A percentile compares a stretch with the other conserved stretches of the same genome.
phyloP scores from a whole-genome alignment of 352 stramenopile genomes.

The Pythium sp. region DNA sequence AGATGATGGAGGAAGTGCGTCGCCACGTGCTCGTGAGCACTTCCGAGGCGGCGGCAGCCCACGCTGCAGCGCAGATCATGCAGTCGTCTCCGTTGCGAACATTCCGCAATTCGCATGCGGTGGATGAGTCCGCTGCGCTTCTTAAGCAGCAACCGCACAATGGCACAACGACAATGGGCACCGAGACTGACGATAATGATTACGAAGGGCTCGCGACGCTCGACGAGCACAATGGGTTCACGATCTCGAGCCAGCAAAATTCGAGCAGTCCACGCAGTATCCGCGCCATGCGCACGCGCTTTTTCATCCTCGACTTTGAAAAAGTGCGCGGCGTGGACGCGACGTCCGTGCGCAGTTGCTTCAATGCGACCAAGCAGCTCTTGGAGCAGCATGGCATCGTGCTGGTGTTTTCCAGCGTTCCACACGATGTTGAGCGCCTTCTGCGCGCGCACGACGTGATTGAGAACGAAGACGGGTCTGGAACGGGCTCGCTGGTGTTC shows the following conservation, averaged over 20 bases:
- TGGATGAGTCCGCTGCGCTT: background rate
- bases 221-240: constrained; percentile 41
- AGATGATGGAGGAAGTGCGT: constrained; percentile 86
- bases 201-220: constrained; percentile 60
- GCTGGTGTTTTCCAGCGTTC: constrained; percentile 75
- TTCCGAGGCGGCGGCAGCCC: constrained; percentile 14
- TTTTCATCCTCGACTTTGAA: constrained; percentile 90
- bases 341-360: constrained; percentile 84
- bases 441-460: constrained; percentile 81
- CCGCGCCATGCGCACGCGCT: constrained; percentile 70
- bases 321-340: constrained; percentile 88
- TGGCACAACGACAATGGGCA: background rate
- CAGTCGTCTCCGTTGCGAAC: constrained; percentile 15
- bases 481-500: constrained; percentile 70
- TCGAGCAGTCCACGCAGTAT: constrained; percentile 29
- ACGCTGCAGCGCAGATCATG: constrained; percentile 9
- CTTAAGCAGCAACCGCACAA: constrained; percentile 2
- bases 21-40: constrained; percentile 73
- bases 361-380: constrained; percentile 84
- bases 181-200: constrained; percentile 1
- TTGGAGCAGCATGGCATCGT: constrained; percentile 72
- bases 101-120: constrained; percentile 11
- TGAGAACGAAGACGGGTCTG: constrained; percentile 52
- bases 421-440: constrained; percentile 62
- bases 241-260: constrained; percentile 24